Evolutionary conservation across 108 stramenopile species (phyloP), one percentile per base, ranked within the genome.

Genomic region (Cyclotella baltica): DNA sequence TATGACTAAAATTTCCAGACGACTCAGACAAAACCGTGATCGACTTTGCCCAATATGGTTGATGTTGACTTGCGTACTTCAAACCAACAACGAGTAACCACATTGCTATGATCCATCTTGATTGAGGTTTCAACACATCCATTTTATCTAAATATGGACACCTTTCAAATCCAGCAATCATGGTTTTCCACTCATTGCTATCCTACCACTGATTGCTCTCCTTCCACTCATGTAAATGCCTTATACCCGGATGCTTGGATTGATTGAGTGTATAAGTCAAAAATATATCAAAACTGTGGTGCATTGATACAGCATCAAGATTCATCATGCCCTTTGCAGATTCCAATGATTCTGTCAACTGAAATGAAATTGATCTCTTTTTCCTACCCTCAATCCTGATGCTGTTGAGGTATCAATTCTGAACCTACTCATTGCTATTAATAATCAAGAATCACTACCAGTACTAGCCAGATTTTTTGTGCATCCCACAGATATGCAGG

Each of bases 1-100:
- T 74, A 40, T 74, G 73, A 65, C 29, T 36, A 47, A 74, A 37
- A 31, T 74, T 74, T 27, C 62, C 73, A 11, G 62, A 36, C 73
- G 29, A 64, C 62, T 19, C 73, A 33, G 9, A 52, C 64, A 33
- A 74, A 74, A 33, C 28, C 73, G 0, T 58, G 6, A 22, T 33
- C 1, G 1, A 55, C 48, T 19, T 6, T 18, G 19, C 19, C 63
- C 27, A 56, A 2, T 25, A 23, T 1, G 36, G 51, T 22, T 10
- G 27, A 15, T 29, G 22, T 13, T 15, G 62, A 27, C 33, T 63
- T 58, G 35, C 64, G 29, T 6, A 48, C 48, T 40, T 74, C 73
- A 35, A 74, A 48, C 73, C 73, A 74, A 43, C 31, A 52, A 3
- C 73, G 47, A 25, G 47, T 56, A 3, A 74, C 19, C 29, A 63